Percentiles rank a stretch among this genome's conserved stretches.
Evolutionary conservation across 305 asterid species (phyloP).

Genomic region (Stenogyne calaminthoides): DNA sequence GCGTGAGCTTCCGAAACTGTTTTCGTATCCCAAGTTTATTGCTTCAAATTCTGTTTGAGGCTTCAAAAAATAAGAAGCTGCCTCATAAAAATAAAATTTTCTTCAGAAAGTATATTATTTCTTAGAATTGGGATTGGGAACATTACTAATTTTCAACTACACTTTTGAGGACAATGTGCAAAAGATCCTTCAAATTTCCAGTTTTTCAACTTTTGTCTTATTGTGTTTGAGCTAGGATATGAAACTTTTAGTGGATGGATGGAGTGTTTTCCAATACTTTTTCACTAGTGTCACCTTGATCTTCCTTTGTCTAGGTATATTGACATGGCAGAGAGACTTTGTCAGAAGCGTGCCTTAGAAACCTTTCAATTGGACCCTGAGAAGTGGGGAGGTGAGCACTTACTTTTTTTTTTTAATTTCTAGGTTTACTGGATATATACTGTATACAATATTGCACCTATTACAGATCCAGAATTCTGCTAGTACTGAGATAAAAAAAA

Average conservation of each 20-base stretch:
- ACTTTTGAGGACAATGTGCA: background rate
- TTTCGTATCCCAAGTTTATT: background rate
- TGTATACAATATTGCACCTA: background rate
- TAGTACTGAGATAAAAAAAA: background rate
- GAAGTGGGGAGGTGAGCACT: conserved; percentile 83
- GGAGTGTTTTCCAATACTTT: background rate
- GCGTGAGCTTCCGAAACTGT: background rate
- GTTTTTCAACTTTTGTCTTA: background rate
- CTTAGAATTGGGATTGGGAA: background rate
- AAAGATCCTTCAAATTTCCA: background rate
- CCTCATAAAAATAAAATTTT: background rate
- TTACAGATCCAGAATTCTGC: background rate
- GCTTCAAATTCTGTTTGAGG: background rate
- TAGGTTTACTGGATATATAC: background rate
- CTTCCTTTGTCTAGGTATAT: conserved; percentile 60
- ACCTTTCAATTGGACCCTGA: conserved; percentile 72
- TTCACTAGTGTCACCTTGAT: background rate
- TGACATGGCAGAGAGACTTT: conserved; percentile 89
- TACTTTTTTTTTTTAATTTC: background rate
- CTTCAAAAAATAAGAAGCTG: background rate
- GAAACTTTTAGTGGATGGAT: background rate
- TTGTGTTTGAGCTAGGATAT: background rate
- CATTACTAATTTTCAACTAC: background rate
- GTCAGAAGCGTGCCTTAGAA: conserved; percentile 91
- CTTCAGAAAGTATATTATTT: background rate